Evolutionary conservation across 2,329 filamentous ascomycete species (phyloP).

Genomic region (Hymenoscyphus albidus): DNA sequence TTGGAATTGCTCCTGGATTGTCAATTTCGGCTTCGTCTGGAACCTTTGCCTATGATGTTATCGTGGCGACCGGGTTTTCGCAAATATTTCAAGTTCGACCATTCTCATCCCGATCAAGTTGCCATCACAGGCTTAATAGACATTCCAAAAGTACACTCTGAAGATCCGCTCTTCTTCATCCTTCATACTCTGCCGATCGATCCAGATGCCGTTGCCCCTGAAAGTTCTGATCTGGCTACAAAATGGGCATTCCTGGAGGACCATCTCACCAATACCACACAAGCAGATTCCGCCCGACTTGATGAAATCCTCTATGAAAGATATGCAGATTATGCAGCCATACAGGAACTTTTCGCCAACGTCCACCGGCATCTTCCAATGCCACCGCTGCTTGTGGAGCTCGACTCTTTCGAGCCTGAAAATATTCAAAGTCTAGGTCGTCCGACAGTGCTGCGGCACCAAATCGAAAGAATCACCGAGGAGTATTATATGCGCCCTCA

Average conservation of each 20-base stretch:
- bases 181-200: conserved; percentile 5
- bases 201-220: not conserved
- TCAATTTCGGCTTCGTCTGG: not conserved
- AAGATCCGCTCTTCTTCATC: conserved; percentile 9
- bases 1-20: conserved; percentile 8
- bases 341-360: conserved; percentile 6
- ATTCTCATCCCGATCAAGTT: not conserved
- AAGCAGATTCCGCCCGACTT: conserved; percentile 1
- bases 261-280: conserved; percentile 7
- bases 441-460: conserved; percentile 9
- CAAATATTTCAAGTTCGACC: conserved; percentile 3
- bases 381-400: not conserved
- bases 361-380: conserved; percentile 5
- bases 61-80: conserved; percentile 4
- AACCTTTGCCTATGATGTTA: conserved; percentile 2
- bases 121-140: not conserved
- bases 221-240: conserved; percentile 4
- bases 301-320: conserved; percentile 7
- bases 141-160: not conserved
- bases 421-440: conserved; percentile 3
- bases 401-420: not conserved
- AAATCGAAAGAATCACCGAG: conserved; percentile 10
- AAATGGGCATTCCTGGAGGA: conserved; percentile 14
- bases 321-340: conserved; percentile 8
- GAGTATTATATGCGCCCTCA: conserved; percentile 8